phyloP scores from a whole-genome alignment of 495 filamentous ascomycete genomes.

The Cenococcum geophilum region DNA sequence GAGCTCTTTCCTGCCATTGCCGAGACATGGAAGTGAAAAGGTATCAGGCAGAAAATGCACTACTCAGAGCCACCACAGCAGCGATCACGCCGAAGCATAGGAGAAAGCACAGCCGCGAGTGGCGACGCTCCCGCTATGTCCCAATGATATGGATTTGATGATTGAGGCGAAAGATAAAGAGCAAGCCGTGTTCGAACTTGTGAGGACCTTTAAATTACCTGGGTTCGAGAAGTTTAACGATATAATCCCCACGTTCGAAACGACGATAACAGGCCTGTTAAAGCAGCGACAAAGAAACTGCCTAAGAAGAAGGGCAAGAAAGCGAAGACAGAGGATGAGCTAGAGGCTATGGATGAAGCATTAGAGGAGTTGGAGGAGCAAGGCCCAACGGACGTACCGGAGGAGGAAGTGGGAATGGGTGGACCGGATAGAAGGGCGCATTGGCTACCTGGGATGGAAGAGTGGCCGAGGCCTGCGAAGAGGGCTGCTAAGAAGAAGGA shows the following conservation, averaged over 20 bases:
- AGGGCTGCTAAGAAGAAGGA: constrained; percentile 59
- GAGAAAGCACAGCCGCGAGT: constrained; percentile 81
- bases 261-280: constrained; percentile 66
- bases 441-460: constrained; percentile 84
- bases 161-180: constrained; percentile 99
- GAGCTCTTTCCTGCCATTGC: constrained; percentile 64
- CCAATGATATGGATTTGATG: constrained; percentile 84
- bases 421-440: constrained; percentile 82
- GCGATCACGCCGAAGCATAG: constrained; percentile 72
- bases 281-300: constrained; percentile 44
- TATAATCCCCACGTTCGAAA: constrained; percentile 66
- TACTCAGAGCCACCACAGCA: constrained; percentile 71
- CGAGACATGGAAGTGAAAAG: constrained; percentile 79
- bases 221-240: constrained; percentile 71
- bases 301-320: constrained; percentile 35
- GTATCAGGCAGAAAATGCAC: constrained; percentile 93
- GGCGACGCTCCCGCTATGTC: constrained; percentile 70
- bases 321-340: constrained; percentile 44
- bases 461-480: constrained; percentile 80
- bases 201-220: constrained; percentile 77
- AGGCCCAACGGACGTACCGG: constrained; percentile 43
- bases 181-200: constrained; percentile 91
- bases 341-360: constrained; percentile 45
- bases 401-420: constrained; percentile 80
- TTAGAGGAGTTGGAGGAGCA: constrained; percentile 38